Evolutionary conservation across 768 basidiomycete species (phyloP), one percentile per base, ranked within the genome.

Genomic region (Boletus patriciae): DNA sequence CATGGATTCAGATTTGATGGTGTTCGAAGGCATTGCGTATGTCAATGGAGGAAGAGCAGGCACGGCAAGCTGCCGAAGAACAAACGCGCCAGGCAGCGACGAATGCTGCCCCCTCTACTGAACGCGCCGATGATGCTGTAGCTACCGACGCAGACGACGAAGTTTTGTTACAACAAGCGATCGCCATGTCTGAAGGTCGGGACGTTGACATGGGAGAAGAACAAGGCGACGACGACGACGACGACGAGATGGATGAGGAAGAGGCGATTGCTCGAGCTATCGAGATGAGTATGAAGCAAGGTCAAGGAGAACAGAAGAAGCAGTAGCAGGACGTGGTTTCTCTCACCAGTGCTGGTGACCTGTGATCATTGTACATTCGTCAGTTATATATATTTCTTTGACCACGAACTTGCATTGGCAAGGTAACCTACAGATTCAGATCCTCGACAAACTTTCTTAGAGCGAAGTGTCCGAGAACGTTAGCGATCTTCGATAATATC

Each of bases 11-110:
- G 42, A 21, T 5, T 45, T 61, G 29, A 58, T 52, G 6, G 29
- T 41, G 21, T 18, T 42, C 40, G 9, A 62, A 97, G 95, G 96
- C 94, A 11, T 82, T 99, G 41, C 90, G 95, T 36, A 92, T 98
- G 91, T 98, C 95, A 1, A 86, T 98, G 82, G 92, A 96, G 76
- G 94, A 97, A 69, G 93, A 94, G 49, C 85, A 87, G 66, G 92
- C 92, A 18, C 86, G 94, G 13, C 78, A 83, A 78, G 78, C 79
- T 10, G 76, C 80, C 6, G 77, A 74, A 48, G 76, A 82, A 18
- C 76, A 63, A 51, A 65, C 63, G 31, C 71, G 51, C 50, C 77
- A 70, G 19, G 56, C 72, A 31, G 55, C 62, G 37, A 46, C 68
- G 18, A 54, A 68, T 42, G 55, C 67, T 21, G 15, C 71, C 6